A percentile compares a stretch with the other conserved stretches of the same genome.
These are phyloP conservation scores for Umbellularia californica DNA, from an alignment of 164 flowering plant genomes.

Conservation along the genomic window DNA sequence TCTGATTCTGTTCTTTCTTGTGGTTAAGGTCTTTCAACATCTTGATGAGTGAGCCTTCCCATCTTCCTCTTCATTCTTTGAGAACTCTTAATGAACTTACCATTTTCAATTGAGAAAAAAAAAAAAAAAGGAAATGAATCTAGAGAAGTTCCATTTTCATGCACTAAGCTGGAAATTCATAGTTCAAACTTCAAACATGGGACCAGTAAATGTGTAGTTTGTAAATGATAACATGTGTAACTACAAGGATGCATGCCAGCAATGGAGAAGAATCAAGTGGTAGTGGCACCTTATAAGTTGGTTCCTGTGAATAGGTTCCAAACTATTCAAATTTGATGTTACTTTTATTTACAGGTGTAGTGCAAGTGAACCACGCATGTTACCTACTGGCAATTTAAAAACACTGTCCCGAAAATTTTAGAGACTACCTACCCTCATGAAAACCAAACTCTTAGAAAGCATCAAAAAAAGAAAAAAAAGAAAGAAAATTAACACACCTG, in stretches of 20 bases:
- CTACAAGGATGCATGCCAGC: not conserved
- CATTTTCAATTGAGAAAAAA: not conserved
- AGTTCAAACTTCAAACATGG: not conserved
- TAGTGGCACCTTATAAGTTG: not conserved
- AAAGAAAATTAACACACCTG: slow-evolving; percentile 40
- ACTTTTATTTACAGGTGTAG: not conserved
- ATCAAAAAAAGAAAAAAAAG: not conserved
- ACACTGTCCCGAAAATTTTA: not conserved
- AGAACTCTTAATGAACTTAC: not conserved
- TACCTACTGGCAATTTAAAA: not conserved
- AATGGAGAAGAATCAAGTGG: not conserved
- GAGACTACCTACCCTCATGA: not conserved
- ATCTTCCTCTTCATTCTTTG: not conserved
- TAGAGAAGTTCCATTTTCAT: not conserved
- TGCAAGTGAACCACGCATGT: not conserved
- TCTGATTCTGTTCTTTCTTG: not conserved
- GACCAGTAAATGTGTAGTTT: not conserved
- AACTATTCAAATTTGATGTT: not conserved
- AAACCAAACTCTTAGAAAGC: not conserved
- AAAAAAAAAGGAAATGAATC: not conserved
- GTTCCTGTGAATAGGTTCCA: not conserved
- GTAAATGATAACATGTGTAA: not conserved
- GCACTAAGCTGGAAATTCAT: not conserved
- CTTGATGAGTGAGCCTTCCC: not conserved
- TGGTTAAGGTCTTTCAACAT: not conserved